Evolutionary conservation across 31 red algal species (phyloP), one percentile per base, ranked within the genome.

Genomic region (Odonthalia washingtoniensis): DNA sequence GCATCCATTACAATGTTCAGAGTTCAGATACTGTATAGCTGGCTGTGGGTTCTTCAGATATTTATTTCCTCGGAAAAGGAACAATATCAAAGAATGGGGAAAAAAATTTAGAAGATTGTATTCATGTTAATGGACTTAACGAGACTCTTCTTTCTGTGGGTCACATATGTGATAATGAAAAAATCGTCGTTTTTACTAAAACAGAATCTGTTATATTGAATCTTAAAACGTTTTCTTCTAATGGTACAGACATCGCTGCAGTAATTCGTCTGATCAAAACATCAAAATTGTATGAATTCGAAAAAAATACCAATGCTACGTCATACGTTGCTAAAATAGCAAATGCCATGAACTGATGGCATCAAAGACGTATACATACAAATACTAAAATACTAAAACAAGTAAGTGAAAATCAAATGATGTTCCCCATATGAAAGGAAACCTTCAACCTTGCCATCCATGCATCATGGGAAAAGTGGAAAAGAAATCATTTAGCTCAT

Each of bases 371-470:
- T 12, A 30, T 30, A 6, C 27, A 70, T 70, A 70, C 28, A 70
- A 70, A 70, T 30, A 26, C 12, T 6, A 36, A 28, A 30, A 30
- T 21, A 18, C 28, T 33, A 21, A 21, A 70, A 70, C 12, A 12
- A 33, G 9, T 70, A 12, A 21, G 33, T 26, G 12, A 28, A 70
- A 6, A 36, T 57, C 66, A 6, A 70, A 6, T 21, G 9, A 36
- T 12, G 33, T 70, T 12, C 27, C 66, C 33, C 6, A 30, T 18
- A 6, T 70, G 9, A 28, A 34, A 53, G 5, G 45, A 79, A 60
- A 53, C 31, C 40, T 57, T 38, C 45, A 53, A n/a, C 26, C 45
- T n/a, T 79, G 75, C 45, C 37, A 79, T 53, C 75, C 75, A 27
- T 79, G 37, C 41, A 79, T 46, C 2, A 38, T 79, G 4, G 45